These are phyloP conservation scores for Lichtheimia ornata DNA, from an alignment of 371 early-diverging fungal species.

Conservation along the genomic window DNA sequence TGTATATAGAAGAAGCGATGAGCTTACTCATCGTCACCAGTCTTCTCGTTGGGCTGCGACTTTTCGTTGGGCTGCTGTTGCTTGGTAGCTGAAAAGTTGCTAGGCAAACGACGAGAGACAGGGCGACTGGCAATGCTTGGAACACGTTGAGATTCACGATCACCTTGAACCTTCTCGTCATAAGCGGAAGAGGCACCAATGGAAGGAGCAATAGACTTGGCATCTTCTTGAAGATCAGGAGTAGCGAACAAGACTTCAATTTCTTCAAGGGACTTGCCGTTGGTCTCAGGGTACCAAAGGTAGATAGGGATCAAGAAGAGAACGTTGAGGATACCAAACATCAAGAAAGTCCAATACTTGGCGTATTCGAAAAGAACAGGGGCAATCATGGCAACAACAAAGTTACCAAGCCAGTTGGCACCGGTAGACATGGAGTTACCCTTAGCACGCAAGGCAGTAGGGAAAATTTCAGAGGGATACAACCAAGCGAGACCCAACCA, in stretches of 20 bases:
- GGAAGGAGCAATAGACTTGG: slow-evolving; percentile 31
- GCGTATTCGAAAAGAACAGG: slow-evolving; percentile 43
- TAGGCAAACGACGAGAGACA: slow-evolving; percentile 43
- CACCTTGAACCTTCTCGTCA: slow-evolving; percentile 36
- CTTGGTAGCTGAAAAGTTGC: slow-evolving; percentile 35
- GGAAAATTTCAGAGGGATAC: slow-evolving; percentile 65
- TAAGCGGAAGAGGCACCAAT: slow-evolving; percentile 30
- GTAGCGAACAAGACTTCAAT: slow-evolving; percentile 53
- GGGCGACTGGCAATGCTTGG: slow-evolving; percentile 40
- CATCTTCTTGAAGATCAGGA: slow-evolving; percentile 30
- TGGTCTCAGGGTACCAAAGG: slow-evolving; percentile 55
- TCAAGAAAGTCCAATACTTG: slow-evolving; percentile 47
- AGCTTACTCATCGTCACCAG: not conserved
- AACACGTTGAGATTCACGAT: slow-evolving; percentile 33
- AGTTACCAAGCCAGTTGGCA: slow-evolving; percentile 71
- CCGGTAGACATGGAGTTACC: slow-evolving; percentile 60
- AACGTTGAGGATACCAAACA: slow-evolving; percentile 42
- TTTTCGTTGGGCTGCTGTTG: slow-evolving; percentile 7
- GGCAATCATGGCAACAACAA: slow-evolving; percentile 48
- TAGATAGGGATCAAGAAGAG: slow-evolving; percentile 37
- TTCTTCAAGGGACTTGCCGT: slow-evolving; percentile 58
- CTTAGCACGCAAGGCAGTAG: slow-evolving; percentile 44
- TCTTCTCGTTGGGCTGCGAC: too few species aligned
- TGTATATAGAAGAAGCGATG: slow-evolving; percentile 1
- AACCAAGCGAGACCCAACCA: slow-evolving; percentile 58